Base-by-base conservation (phyloP, 2,329 filamentous ascomycete genomes). In the Fusarium haematococcum region DNA sequence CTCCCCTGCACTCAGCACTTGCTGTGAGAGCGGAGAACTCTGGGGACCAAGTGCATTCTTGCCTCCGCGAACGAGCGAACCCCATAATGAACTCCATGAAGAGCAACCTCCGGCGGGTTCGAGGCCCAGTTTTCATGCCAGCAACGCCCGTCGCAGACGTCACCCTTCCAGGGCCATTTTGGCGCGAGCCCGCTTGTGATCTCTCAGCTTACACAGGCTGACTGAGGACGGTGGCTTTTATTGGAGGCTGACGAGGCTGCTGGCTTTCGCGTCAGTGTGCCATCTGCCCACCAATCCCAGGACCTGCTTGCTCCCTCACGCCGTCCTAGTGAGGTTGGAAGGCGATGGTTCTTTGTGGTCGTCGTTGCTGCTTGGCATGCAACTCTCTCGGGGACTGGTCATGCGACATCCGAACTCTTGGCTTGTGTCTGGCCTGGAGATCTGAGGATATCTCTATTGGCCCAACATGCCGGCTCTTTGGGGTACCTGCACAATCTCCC, bases 11-110 rank as follows among this genome's bases (percentile, higher is more conserved):
- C 23, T 37, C 32, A 54, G n/a, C 48, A 54, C 35, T 37, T 45
- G 20, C 41, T 56, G 37, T 39, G 16, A 39, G 37, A 41, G 68
- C 69, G 65, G 68, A 72, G 65, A 67, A 69, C 54, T 73, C 70
- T 67, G 52, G 69, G 71, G 64, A 43, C 41, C 25, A 43, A 63
- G 50, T 37, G 33, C 41, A 45, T 45, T 64, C 33, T 61, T 30
- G 37, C 52, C 30, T 61, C 48, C 41, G 37, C 25, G 39, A 57
- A 32, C 48, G 48, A 45, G 39, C 37, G 52, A 58, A 30, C 48
- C 33, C 65, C 35, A 59, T 63, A 33, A 43, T 45, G 56, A 43
- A 45, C 56, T 18, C 20, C 32, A 39, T 52, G 35, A 62, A 68
- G 43, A 48, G 54, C 54, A 59, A 59, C 32, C 39, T 58, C 41